A percentile compares a stretch with the other conserved stretches of the same genome.
Conservation (phyloP, 768 basidiomycete genomes). For the Clitopilus hobsonii region DNA sequence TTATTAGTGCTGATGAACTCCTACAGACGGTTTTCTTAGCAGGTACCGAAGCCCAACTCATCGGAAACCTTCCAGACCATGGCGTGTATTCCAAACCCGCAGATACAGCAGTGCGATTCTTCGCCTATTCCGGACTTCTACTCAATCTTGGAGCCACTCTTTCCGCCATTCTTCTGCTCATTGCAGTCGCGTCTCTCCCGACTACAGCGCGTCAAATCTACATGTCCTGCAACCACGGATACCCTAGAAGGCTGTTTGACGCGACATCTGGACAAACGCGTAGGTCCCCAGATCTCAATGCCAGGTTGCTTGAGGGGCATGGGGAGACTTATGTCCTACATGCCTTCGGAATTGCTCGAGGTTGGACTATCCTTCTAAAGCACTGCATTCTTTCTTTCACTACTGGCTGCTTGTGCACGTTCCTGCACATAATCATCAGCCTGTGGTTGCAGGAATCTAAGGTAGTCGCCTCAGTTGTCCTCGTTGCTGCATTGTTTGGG, state of each 20-base stretch:
- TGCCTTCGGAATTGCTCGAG: slow-evolving; percentile 15
- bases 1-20: neutral
- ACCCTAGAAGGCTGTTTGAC: slow-evolving; percentile 13
- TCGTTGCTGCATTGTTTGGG: slow-evolving; percentile 10
- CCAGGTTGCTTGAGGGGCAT: slow-evolving; percentile 10
- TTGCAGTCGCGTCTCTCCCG: slow-evolving; percentile 17
- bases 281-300: slow-evolving; percentile 10
- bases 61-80: slow-evolving; percentile 9
- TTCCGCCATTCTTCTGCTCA: slow-evolving; percentile 17
- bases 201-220: slow-evolving; percentile 16
- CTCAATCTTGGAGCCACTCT: slow-evolving; percentile 17
- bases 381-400: slow-evolving; percentile 15
- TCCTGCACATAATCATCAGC: slow-evolving; percentile 8
- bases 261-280: neutral
- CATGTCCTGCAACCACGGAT: slow-evolving; percentile 13
- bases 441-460: slow-evolving; percentile 12
- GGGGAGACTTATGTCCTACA: slow-evolving; percentile 16
- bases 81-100: slow-evolving; percentile 1
- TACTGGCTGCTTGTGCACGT: slow-evolving; percentile 12
- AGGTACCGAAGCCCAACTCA: slow-evolving; percentile 13
- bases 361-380: slow-evolving; percentile 13
- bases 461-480: slow-evolving; percentile 11
- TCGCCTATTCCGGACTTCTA: slow-evolving; percentile 15
- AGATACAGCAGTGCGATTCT: slow-evolving; percentile 12
- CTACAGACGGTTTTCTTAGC: slow-evolving; percentile 15